Conservation (phyloP, 2,329 filamentous ascomycete genomes). For the Xylariaceae sp. region DNA sequence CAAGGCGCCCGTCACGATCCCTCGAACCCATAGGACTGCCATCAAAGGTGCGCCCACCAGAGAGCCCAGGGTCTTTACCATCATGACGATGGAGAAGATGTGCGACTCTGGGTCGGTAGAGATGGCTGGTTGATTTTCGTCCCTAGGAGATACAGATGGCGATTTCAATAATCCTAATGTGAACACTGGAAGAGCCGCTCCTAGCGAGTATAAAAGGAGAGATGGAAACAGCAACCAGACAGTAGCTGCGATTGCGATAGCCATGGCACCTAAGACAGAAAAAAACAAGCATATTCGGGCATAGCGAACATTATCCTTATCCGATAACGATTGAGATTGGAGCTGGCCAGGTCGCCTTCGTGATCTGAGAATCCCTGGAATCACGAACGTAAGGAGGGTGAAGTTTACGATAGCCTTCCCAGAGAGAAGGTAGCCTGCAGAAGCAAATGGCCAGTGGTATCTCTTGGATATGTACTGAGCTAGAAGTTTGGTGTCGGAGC, state of each 20-base stretch:
- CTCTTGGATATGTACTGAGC: slow-evolving; percentile 55
- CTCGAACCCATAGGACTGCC: slow-evolving; percentile 50
- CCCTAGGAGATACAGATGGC: slow-evolving; percentile 38
- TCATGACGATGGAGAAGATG: slow-evolving; percentile 55
- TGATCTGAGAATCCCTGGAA: slow-evolving; percentile 43
- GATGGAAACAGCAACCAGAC: slow-evolving; percentile 47
- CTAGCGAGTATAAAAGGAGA: slow-evolving; percentile 50
- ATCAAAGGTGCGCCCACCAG: slow-evolving; percentile 51
- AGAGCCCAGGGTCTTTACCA: slow-evolving; percentile 52
- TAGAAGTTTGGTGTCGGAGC: slow-evolving; percentile 54
- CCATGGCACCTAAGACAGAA: slow-evolving; percentile 46
- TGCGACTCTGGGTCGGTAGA: slow-evolving; percentile 41
- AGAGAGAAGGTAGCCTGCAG: slow-evolving; percentile 51
- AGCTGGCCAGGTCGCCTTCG: slow-evolving; percentile 16
- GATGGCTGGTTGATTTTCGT: slow-evolving; percentile 13
- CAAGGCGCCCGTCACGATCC: slow-evolving; percentile 41
- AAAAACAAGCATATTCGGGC: slow-evolving; percentile 42
- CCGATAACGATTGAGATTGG: slow-evolving; percentile 29
- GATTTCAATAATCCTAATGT: slow-evolving; percentile 53
- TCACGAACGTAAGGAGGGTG: slow-evolving; percentile 44
- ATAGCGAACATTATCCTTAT: slow-evolving; percentile 38
- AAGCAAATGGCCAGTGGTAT: slow-evolving; percentile 50
- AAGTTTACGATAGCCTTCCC: slow-evolving; percentile 54
- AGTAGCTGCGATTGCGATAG: slow-evolving; percentile 44
- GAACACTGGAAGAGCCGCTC: slow-evolving; percentile 53